Conservation (phyloP, 2,329 filamentous ascomycete species). For the Scedosporium minutisporum region DNA sequence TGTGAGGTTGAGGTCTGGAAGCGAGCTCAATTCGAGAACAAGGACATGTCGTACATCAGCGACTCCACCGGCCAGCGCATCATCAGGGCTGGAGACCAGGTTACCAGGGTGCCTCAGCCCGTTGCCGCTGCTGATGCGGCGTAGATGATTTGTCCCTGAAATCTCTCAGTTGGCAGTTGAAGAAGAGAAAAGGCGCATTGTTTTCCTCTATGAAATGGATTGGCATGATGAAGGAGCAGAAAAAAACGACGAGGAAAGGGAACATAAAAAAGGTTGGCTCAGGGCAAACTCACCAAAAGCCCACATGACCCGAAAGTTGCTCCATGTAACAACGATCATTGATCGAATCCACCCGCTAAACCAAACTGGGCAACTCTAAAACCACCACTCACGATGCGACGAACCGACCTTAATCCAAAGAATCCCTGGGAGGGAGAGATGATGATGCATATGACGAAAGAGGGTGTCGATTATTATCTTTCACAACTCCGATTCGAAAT, state of each 20-base stretch:
- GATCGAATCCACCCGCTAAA: background rate
- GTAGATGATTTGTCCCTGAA: constrained; percentile 24
- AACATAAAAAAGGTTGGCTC: background rate
- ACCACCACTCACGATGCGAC: background rate
- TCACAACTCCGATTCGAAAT: background rate
- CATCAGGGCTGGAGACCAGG: constrained; percentile 74
- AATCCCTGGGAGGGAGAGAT: background rate
- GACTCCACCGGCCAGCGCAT: constrained; percentile 75
- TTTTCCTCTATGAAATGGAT: background rate
- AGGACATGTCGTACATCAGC: constrained; percentile 70
- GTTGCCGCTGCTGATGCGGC: constrained; percentile 77
- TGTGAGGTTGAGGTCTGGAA: constrained; percentile 93
- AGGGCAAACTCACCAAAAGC: background rate
- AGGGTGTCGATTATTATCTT: background rate
- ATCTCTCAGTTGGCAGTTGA: background rate
- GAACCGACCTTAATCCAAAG: background rate
- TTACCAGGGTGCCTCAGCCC: constrained; percentile 73
- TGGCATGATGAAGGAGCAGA: background rate
- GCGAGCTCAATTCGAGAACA: constrained; percentile 73
- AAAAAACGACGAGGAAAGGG: background rate
- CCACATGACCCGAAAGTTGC: background rate
- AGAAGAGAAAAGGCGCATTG: background rate
- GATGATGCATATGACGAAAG: background rate
- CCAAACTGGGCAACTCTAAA: background rate
- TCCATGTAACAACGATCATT: background rate